Conservation (phyloP, 2,329 filamentous ascomycete species). For the Calonectria fujianensis region DNA sequence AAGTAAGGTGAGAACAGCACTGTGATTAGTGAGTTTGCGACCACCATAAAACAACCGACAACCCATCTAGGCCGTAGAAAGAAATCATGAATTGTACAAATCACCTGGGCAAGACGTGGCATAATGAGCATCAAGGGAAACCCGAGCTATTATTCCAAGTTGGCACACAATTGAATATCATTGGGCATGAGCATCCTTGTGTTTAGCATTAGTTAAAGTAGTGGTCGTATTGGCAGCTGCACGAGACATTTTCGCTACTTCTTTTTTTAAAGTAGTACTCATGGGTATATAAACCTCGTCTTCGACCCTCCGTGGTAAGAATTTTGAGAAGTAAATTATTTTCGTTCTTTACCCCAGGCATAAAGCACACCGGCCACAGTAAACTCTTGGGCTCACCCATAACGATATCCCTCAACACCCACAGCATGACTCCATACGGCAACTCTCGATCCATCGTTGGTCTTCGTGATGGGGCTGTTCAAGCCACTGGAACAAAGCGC, state of each 20-base stretch:
- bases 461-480: not conserved
- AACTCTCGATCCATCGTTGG: not conserved
- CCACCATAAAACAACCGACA: not conserved
- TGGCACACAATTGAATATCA: not conserved
- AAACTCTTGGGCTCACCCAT: not conserved
- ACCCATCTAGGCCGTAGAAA: not conserved
- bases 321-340: not conserved
- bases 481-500: not conserved
- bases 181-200: not conserved
- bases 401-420: not conserved
- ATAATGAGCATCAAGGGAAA: not conserved
- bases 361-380: not conserved
- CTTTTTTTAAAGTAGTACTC: not conserved
- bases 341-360: not conserved
- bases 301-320: not conserved
- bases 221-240: not conserved
- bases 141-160: not conserved
- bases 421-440: not conserved
- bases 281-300: not conserved
- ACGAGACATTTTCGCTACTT: not conserved
- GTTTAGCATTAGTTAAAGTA: not conserved
- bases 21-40: not conserved
- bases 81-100: not conserved
- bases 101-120: not conserved
- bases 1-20: not conserved